Conservation (phyloP, 2,329 filamentous ascomycete species). For the Colletotrichum sp. region DNA sequence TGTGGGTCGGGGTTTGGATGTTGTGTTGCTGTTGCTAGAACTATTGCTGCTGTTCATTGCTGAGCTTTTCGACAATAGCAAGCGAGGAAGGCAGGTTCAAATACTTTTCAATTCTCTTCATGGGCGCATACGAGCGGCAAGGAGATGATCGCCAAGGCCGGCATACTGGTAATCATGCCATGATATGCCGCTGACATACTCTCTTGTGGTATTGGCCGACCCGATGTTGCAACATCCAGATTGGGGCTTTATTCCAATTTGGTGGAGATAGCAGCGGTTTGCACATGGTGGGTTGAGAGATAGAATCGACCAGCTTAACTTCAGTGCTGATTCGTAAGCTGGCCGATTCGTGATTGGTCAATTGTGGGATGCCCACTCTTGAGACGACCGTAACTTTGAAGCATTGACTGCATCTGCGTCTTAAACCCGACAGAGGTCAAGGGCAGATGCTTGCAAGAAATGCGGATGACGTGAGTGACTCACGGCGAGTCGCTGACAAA, state of each 20-base stretch:
- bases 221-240: not conserved
- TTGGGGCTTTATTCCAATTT: not conserved
- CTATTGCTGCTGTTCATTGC: not conserved
- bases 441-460: not conserved
- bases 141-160: not conserved
- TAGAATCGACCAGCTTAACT: not conserved
- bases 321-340: not conserved
- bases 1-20: not conserved
- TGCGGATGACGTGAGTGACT: not conserved
- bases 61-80: not conserved
- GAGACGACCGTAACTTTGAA: not conserved
- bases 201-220: not conserved
- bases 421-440: not conserved
- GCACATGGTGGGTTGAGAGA: not conserved
- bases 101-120: not conserved
- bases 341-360: not conserved
- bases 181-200: not conserved
- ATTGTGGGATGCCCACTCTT: not conserved
- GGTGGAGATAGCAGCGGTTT: not conserved
- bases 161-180: not conserved
- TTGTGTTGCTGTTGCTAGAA: not conserved
- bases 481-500: not conserved
- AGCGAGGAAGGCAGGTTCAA: not conserved
- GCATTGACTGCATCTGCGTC: not conserved
- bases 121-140: not conserved